Conservation (phyloP, 1,139 yeast species). For the Taiozyma onychis region DNA sequence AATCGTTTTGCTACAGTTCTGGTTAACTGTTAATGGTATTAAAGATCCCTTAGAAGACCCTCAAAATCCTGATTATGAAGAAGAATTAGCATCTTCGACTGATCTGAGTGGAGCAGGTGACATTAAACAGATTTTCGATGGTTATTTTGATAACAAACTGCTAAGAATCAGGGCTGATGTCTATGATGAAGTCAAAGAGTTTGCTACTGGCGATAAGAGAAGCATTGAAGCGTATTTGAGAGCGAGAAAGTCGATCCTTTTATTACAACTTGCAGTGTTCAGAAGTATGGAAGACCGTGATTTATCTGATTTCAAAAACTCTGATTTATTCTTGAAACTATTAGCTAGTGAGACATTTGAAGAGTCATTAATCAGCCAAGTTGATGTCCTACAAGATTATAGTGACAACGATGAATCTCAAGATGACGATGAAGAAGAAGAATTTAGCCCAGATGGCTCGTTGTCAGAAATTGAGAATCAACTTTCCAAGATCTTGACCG, state of each 20-base stretch:
- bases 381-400: conserved; percentile 13
- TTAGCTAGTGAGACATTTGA: conserved; percentile 36
- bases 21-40: conserved; percentile 62
- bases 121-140: conserved; percentile 39
- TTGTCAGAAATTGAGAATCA: conserved; percentile 68
- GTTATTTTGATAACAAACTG: conserved; percentile 33
- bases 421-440: conserved; percentile 2
- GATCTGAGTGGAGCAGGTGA: conserved; percentile 31
- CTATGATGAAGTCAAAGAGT: conserved; percentile 30
- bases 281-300: conserved; percentile 43
- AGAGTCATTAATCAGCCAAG: conserved; percentile 20
- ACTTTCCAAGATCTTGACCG: conserved; percentile 52
- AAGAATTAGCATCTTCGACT: conserved; percentile 16
- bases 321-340: conserved; percentile 42
- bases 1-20: conserved; percentile 46
- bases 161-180: conserved; percentile 27
- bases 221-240: conserved; percentile 23
- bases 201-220: conserved; percentile 21
- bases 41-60: conserved; percentile 67
- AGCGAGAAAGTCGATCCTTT: conserved; percentile 54
- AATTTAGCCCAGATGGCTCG: not conserved
- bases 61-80: conserved; percentile 26
- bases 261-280: conserved; percentile 49
- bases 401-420: conserved; percentile 4
- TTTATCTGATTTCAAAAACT: conserved; percentile 51